Evolutionary conservation across 495 filamentous ascomycete species (phyloP).

Genomic region (Trichoderma asperelloides): DNA sequence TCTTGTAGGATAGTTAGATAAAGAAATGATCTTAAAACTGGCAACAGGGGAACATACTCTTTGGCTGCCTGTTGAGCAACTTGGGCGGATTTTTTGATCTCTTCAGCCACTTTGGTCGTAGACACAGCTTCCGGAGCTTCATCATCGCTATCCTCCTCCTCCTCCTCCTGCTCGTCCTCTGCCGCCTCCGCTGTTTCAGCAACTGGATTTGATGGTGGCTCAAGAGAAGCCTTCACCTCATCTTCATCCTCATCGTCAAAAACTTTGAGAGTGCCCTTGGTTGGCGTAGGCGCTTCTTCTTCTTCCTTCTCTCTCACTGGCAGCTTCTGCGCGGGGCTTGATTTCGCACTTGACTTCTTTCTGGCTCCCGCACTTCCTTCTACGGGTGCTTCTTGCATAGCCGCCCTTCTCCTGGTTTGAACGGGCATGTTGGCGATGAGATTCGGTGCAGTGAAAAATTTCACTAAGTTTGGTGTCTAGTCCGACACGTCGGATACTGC

Average conservation of each 20-base stretch:
- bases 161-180: constrained; percentile 19
- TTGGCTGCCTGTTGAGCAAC: constrained; percentile 32
- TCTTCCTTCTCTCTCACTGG: constrained; percentile 8
- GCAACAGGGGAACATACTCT: constrained; percentile 20
- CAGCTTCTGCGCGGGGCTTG: constrained; percentile 1
- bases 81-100: constrained; percentile 25
- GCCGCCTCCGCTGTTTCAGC: constrained; percentile 16
- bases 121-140: constrained; percentile 39
- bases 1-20: constrained; percentile 15
- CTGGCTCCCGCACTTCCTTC: background rate
- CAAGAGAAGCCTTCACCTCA: constrained; percentile 23
- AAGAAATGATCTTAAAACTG: background rate
- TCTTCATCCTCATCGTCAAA: constrained; percentile 27
- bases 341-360: background rate
- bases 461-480: background rate
- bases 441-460: background rate
- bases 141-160: constrained; percentile 30
- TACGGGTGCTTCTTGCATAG: background rate
- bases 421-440: background rate
- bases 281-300: background rate
- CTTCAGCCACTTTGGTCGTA: constrained; percentile 26
- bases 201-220: constrained; percentile 14
- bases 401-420: background rate
- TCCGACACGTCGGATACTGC: background rate
- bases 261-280: constrained; percentile 21